phyloP scores from a whole-genome alignment of 805 yeast species.

The Hanseniaspora osmophila region DNA sequence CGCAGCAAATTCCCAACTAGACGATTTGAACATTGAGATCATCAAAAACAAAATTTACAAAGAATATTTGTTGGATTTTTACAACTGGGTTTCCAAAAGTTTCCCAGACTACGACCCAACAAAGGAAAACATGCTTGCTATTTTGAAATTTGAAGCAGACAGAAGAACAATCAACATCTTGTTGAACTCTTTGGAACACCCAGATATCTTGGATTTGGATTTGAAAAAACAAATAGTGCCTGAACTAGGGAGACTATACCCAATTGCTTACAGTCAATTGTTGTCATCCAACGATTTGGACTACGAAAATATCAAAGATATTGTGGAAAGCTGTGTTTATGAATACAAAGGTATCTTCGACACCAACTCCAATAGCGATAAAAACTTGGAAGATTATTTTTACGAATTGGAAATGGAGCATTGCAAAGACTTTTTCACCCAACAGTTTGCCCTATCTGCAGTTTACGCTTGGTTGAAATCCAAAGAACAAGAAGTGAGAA shows the following conservation, averaged over 20 bases:
- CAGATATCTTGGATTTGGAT: slow-evolving; percentile 41
- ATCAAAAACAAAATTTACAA: slow-evolving; percentile 83
- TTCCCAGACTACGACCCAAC: slow-evolving; percentile 55
- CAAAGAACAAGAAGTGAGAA: slow-evolving; percentile 91
- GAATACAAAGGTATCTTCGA: slow-evolving; percentile 50
- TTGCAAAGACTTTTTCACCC: slow-evolving; percentile 88
- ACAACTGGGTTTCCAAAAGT: slow-evolving; percentile 42
- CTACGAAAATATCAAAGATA: slow-evolving; percentile 60
- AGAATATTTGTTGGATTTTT: slow-evolving; percentile 84
- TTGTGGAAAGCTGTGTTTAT: slow-evolving; percentile 43
- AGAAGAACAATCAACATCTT: slow-evolving; percentile 86
- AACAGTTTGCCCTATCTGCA: slow-evolving; percentile 81
- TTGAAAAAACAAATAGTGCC: slow-evolving; percentile 72
- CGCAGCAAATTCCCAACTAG: slow-evolving; percentile 43
- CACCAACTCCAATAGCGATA: slow-evolving; percentile 14
- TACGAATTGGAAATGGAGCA: slow-evolving; percentile 84
- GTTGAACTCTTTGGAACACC: slow-evolving; percentile 56
- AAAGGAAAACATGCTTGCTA: slow-evolving; percentile 59
- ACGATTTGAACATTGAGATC: slow-evolving; percentile 90
- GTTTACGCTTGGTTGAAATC: slow-evolving; percentile 96
- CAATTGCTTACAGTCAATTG: slow-evolving; percentile 39
- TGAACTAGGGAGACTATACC: slow-evolving; percentile 65
- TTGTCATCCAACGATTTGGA: slow-evolving; percentile 65
- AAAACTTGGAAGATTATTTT: slow-evolving; percentile 82
- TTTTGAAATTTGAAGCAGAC: slow-evolving; percentile 86